Base-by-base conservation (phyloP, 345 rosid species). In the Lepidium aucheri region DNA sequence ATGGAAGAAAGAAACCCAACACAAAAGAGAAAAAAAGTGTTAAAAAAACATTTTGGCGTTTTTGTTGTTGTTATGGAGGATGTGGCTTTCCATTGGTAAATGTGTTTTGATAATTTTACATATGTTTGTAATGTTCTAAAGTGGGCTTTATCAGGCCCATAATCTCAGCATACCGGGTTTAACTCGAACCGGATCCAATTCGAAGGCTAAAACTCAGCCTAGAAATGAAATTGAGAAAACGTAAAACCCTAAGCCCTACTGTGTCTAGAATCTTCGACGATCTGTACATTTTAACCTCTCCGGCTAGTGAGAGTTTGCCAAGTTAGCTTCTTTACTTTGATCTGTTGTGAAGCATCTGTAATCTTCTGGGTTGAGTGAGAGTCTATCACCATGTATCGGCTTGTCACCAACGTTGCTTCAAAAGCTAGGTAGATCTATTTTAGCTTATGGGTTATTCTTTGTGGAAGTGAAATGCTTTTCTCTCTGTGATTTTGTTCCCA, bases 41-140 rank as follows among this genome's bases (percentile, higher is more conserved):
- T 64, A 41, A 32, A 59, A 44, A 20, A 5, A 33, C 41, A 54
- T 11, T 14, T 72, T 16, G 45, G 60, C 15, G 56, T 16, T 65
- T 73, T 15, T 59, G 55, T 67, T 54, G 55, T 62, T 64, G 47
- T 28, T 5, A 28, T 28, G 78, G 90, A 80, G 56, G 87, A 83
- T 68, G 88, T 60, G 84, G 84, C 82, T 81, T 74, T 33, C 38
- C 17, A 32, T 58, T 39, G 12, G 42, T 30, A 30, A 17, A 18
- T 26, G 54, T 30, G 43, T 28, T 40, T 39, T 40, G 67, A 20
- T 53, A 14, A 0, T 17, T 17, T 14, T 17, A 28, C 32, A 28
- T 28, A 5, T 28, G 6, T 28, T 28, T 4, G 30, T 26, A 26
- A 26, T 26, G 30, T 28, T 28, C 32, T 5, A 28, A 73, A 9